Conservation (phyloP, 495 filamentous ascomycete species). For the Emericellopsis terricola region DNA sequence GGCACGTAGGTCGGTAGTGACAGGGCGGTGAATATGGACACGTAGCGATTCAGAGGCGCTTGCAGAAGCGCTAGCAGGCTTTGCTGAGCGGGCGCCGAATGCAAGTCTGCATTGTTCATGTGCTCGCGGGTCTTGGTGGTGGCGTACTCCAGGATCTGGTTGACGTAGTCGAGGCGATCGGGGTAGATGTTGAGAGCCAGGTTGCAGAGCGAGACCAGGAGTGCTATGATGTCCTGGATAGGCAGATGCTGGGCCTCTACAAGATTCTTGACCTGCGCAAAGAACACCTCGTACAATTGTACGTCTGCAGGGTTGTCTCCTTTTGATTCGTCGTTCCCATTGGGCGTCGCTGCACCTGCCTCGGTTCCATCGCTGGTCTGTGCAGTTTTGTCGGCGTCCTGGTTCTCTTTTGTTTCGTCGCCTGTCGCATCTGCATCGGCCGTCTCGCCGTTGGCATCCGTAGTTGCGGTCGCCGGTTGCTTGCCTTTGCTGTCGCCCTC, state of each 20-base stretch:
- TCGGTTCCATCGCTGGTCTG: conserved; percentile 24
- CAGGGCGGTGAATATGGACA: conserved; percentile 83
- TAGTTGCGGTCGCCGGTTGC: conserved; percentile 12
- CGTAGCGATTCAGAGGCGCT: conserved; percentile 74
- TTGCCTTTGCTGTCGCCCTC: conserved; percentile 3
- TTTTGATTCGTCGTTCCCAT: conserved; percentile 33
- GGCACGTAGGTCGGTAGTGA: conserved; percentile 82
- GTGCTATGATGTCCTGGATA: conserved; percentile 85
- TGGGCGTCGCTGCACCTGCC: conserved; percentile 14
- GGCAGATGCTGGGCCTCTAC: conserved; percentile 79
- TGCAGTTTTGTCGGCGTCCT: conserved; percentile 15
- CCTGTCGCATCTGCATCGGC: conserved; percentile 11
- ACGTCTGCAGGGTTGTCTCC: conserved; percentile 64
- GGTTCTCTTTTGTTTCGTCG: conserved; percentile 6
- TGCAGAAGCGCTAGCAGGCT: conserved; percentile 77
- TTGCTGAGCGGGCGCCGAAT: conserved; percentile 71
- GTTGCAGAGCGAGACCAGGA: conserved; percentile 82
- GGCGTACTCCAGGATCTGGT: conserved; percentile 82
- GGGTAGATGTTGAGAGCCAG: conserved; percentile 92
- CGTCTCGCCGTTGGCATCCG: conserved; percentile 12
- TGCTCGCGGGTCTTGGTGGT: conserved; percentile 76
- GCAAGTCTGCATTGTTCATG: conserved; percentile 83
- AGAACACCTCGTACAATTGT: conserved; percentile 93
- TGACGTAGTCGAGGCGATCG: conserved; percentile 80
- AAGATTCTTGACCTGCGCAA: conserved; percentile 84